Base-by-base conservation (phyloP, 139 green algal genomes). In the Asterochloris erici region DNA sequence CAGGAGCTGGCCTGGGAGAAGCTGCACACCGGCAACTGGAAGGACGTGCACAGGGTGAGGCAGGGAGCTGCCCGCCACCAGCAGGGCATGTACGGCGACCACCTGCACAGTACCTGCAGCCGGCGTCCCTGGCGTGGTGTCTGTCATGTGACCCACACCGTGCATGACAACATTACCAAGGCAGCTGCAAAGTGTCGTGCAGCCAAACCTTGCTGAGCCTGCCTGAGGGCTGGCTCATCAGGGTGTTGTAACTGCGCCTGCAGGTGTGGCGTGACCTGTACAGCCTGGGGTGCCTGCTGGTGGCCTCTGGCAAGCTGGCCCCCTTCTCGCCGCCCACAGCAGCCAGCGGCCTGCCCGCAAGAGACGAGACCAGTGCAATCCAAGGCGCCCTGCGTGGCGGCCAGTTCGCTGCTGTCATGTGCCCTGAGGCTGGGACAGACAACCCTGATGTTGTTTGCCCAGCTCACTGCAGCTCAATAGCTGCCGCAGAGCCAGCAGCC, bases 1-100 rank as follows among this genome's bases (percentile, higher is more conserved):
- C 76, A 80, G 28, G 76, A 80, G 16, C 21, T 80, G 68, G 77
- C 77, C 29, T 97, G 93, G 93, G 92, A 97, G 84, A 92, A 96
- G 89, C 89, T 98, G 68, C 94, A 98, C 87, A 91, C 88, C 17
- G 95, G 95, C 13, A 84, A 90, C 79, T 98, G 95, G 95, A 89
- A 90, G 38, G 83, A 89, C 27, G 93, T 98, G 28, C n/a, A 63
- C 0, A 10, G 88, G 78, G 87, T 91, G 70, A n/a, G n/a, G n/a
- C n/a, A n/a, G n/a, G 68, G 85, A 19, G 13, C 38, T 54, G 38
- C 38, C 38, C 38, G 38, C 38, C 4, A 54, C 38, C 38, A 54
- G 16, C 9, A 28, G 24, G 16, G 63, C 14, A 69, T 14, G 14
- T 69, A 69, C 63, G 63, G 14, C 63, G 14, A 14, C 63, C 63